These are phyloP conservation scores for Arabidopsis lyrata DNA, from an alignment of 441 rosid genomes.

Conservation along the genomic window DNA sequence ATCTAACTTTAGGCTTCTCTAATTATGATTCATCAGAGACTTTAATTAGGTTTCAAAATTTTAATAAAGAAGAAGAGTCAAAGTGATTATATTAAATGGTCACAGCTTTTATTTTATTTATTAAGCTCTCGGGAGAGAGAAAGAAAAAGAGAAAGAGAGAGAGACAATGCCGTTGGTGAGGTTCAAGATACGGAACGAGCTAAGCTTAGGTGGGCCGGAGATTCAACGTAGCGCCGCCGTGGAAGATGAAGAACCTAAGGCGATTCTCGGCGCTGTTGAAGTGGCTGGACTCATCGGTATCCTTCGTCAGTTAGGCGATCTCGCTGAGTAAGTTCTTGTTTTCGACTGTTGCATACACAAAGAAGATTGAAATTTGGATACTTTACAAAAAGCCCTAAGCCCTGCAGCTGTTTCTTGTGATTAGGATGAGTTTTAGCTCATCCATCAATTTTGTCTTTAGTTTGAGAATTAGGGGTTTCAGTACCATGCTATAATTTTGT, in stretches of 20 bases:
- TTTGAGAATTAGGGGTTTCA: slow-evolving; percentile 14
- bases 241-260: slow-evolving; percentile 82
- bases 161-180: slow-evolving; percentile 83
- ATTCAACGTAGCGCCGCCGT: slow-evolving; percentile 58
- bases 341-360: not conserved
- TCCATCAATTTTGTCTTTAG: not conserved
- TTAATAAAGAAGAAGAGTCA: slow-evolving; percentile 22
- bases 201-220: slow-evolving; percentile 69
- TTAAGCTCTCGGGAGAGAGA: slow-evolving; percentile 12
- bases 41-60: slow-evolving; percentile 27
- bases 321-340: slow-evolving; percentile 74
- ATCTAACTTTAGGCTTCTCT: slow-evolving; percentile 35
- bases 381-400: too few species aligned
- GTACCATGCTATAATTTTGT: slow-evolving; percentile 13
- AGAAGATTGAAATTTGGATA: not conserved
- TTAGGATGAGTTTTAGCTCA: slow-evolving; percentile 25
- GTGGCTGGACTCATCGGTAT: slow-evolving; percentile 97
- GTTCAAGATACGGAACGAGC: slow-evolving; percentile 81
- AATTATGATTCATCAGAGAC: slow-evolving; percentile 37
- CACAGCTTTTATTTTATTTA: slow-evolving; percentile 2
- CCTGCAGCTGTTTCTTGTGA: not conserved
- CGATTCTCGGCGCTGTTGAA: slow-evolving; percentile 79
- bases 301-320: slow-evolving; percentile 99
- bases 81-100: not conserved
- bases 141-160: slow-evolving; percentile 18